Evolutionary conservation across 768 basidiomycete genomes (phyloP).

Genomic region (Cystofilobasidium capitatum): DNA sequence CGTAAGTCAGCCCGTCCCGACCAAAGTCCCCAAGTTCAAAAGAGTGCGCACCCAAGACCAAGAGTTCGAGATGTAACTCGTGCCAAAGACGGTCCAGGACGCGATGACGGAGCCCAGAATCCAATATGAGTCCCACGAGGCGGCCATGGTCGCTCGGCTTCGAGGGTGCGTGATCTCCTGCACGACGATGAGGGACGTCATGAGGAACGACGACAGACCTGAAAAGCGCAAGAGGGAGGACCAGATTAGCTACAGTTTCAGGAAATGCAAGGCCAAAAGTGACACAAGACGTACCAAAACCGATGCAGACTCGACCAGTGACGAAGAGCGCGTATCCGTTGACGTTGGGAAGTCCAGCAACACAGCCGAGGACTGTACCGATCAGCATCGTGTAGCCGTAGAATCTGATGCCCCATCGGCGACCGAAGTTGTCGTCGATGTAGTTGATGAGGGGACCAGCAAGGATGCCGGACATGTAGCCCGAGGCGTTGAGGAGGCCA

Average conservation of each 20-base stretch:
- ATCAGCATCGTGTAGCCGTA: slow-evolving; percentile 38
- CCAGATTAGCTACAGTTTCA: slow-evolving; percentile 29
- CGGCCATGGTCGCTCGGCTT: slow-evolving; percentile 33
- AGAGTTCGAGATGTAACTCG: slow-evolving; percentile 33
- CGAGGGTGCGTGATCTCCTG: slow-evolving; percentile 43
- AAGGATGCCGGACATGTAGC: slow-evolving; percentile 37
- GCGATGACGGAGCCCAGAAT: slow-evolving; percentile 39
- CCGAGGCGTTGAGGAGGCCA: slow-evolving; percentile 39
- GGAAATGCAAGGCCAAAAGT: background rate
- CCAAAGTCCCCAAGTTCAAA: background rate
- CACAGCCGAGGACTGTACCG: slow-evolving; percentile 39
- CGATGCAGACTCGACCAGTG: slow-evolving; percentile 36
- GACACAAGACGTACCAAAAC: slow-evolving; percentile 29
- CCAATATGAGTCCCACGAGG: slow-evolving; percentile 41
- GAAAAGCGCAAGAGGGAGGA: slow-evolving; percentile 33
- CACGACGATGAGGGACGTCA: slow-evolving; percentile 39
- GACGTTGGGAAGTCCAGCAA: slow-evolving; percentile 37
- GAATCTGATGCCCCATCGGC: slow-evolving; percentile 41
- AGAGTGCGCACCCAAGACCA: slow-evolving; percentile 35
- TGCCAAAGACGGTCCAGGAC: slow-evolving; percentile 38
- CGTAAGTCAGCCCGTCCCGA: background rate
- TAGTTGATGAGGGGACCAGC: slow-evolving; percentile 39
- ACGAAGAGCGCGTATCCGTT: slow-evolving; percentile 40
- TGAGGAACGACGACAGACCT: slow-evolving; percentile 39
- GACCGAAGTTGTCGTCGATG: slow-evolving; percentile 39